Evolutionary conservation across 345 rosid genomes (phyloP).

Genomic region (Carallia pectinifolia): DNA sequence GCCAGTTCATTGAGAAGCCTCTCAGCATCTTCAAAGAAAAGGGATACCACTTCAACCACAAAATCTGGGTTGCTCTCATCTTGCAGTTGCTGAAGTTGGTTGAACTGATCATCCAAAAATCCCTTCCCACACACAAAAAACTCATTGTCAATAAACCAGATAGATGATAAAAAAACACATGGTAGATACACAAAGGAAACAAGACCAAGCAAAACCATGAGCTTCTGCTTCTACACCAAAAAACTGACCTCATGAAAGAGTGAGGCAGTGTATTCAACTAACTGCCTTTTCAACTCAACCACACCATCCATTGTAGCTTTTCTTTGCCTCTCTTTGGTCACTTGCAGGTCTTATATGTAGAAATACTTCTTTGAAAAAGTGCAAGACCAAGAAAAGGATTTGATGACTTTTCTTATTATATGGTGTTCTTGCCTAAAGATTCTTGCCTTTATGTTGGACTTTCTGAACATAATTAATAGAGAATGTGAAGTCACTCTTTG

Average conservation of each 20-base stretch:
- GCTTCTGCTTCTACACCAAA: background rate
- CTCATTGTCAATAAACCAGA: slow-evolving; percentile 1
- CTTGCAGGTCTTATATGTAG: slow-evolving; percentile 24
- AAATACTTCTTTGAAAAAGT: slow-evolving; percentile 3
- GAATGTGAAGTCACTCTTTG: slow-evolving; percentile 24
- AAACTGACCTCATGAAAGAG: slow-evolving; percentile 51
- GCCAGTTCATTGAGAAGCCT: slow-evolving; percentile 55
- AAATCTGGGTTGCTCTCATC: slow-evolving; percentile 65
- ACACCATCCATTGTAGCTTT: slow-evolving; percentile 39
- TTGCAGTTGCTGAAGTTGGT: slow-evolving; percentile 54
- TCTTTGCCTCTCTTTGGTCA: background rate
- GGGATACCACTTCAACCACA: slow-evolving; percentile 56
- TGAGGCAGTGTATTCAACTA: slow-evolving; percentile 41
- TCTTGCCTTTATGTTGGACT: slow-evolving; percentile 18
- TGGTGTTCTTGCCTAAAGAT: slow-evolving; percentile 22
- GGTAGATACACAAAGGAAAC: background rate
- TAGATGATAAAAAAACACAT: background rate
- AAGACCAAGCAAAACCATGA: background rate
- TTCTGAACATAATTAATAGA: background rate
- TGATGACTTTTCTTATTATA: slow-evolving; percentile 9
- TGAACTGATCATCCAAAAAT: slow-evolving; percentile 58
- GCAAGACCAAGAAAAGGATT: slow-evolving; percentile 9
- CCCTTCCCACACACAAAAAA: slow-evolving; percentile 31
- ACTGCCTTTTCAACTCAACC: slow-evolving; percentile 48
- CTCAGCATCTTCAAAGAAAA: slow-evolving; percentile 57